Base-by-base conservation (phyloP, 2,329 filamentous ascomycete species). In the Hyphodiscus sp. region DNA sequence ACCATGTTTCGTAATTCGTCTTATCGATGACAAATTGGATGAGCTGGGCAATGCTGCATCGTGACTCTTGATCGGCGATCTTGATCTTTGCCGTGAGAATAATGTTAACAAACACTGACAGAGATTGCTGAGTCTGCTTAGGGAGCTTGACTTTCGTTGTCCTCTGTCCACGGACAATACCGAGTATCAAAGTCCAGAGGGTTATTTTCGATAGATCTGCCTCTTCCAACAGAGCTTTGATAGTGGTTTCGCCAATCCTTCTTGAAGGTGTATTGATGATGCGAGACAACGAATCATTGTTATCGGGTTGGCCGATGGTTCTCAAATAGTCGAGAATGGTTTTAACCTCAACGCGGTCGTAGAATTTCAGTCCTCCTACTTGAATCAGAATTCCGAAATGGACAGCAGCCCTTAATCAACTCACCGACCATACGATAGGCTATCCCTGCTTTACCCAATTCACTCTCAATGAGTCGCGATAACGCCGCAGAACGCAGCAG, bases 321-420 rank as follows among this genome's bases (percentile, higher is more conserved):
- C 91, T 82, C 15, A 97, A 75, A 67, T 99, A 97, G 67, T 96
- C 91, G 3, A 97, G 71, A 0, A 97, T 68, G 7, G 90, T 78
- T 68, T 94, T 95, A 66, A 97, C 86, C 68, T 99, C 92, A 2
- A 83, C 80, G 49, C 94, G 83, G 61, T 99, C 94, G 65, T 95
- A 97, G 68, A 99, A 99, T 54, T 89, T 87, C 58, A 83, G 82
- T 1, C 94, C 92, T 41, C 82, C 72, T 74, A 42, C 6, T 62
- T 59, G 50, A 42, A 51, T 61, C 49, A 38, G 33, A 26, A 38
- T 23, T 48, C 6, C 9, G 9, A 45, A 38, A 8, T 2, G 30
- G 20, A 38, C 18, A 47, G 16, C 41, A 9, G 41, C 23, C 19
- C 51, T 30, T 7, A 46, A 8, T 26, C 23, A 26, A 70, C 72